Evolutionary conservation across 768 basidiomycete genomes (phyloP).

Genomic region (Trametes coccinea): DNA sequence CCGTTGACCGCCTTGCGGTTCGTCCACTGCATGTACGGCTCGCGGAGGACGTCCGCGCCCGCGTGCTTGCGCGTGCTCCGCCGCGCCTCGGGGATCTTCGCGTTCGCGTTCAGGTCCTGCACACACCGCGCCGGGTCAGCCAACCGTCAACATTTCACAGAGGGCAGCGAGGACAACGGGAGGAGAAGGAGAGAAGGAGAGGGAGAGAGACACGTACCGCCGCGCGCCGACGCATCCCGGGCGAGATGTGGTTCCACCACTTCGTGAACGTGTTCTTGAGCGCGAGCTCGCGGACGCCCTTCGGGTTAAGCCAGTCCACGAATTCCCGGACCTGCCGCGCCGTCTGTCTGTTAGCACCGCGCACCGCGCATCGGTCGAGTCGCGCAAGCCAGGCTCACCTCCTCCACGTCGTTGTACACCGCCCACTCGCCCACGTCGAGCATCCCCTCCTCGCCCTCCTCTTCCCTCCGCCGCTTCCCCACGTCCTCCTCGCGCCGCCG

Average conservation of each 20-base stretch:
- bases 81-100: conserved; percentile 76
- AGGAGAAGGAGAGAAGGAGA: neutral
- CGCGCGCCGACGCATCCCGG: conserved; percentile 74
- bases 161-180: neutral
- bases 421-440: conserved; percentile 85
- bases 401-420: conserved; percentile 82
- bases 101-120: conserved; percentile 69
- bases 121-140: neutral
- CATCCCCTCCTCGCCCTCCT: conserved; percentile 78
- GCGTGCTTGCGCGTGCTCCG: conserved; percentile 67
- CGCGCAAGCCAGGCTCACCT: conserved; percentile 52
- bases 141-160: neutral
- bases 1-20: conserved; percentile 69
- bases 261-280: conserved; percentile 76
- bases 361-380: no score
- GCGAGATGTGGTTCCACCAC: conserved; percentile 82
- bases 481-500: conserved; percentile 57
- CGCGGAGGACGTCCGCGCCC: conserved; percentile 66
- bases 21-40: conserved; percentile 88
- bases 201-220: conserved; percentile 50
- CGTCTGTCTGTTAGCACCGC: no score
- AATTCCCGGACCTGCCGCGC: conserved; percentile 71
- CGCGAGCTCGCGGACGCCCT: conserved; percentile 85
- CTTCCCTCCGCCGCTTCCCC: conserved; percentile 61
- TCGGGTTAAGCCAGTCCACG: conserved; percentile 86